Evolutionary conservation across 345 rosid species (phyloP).

Genomic region (Boechera divaricarpa): DNA sequence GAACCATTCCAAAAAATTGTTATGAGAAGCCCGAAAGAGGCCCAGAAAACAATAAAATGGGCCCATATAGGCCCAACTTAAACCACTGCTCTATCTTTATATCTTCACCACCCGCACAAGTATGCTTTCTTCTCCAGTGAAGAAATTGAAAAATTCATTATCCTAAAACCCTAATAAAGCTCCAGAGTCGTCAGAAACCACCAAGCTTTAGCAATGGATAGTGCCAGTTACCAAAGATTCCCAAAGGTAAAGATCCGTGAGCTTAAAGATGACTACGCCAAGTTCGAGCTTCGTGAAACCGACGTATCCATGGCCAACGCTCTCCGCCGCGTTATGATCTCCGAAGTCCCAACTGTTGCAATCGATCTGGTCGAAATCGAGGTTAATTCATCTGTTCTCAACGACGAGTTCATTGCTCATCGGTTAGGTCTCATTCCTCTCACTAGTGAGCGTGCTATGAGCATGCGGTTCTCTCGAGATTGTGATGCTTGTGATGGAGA

Average conservation of each 20-base stretch:
- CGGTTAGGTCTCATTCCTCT: constrained; percentile 93
- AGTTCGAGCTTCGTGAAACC: constrained; percentile 95
- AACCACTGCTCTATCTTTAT: not conserved
- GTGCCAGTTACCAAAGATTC: constrained; percentile 81
- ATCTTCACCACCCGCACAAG: not conserved
- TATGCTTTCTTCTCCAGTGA: not conserved
- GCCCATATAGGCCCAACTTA: not conserved
- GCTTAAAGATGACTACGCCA: constrained; percentile 72
- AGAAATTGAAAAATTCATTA: not conserved
- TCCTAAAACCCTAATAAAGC: constrained; percentile 18
- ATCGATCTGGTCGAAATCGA: constrained; percentile 96
- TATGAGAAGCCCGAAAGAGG: not conserved
- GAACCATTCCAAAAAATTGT: not conserved
- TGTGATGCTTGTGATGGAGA: constrained; percentile 98
- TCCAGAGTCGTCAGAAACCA: constrained; percentile 3
- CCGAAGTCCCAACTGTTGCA: constrained; percentile 95
- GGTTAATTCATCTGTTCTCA: constrained; percentile 86
- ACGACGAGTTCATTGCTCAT: constrained; percentile 97
- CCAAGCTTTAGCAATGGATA: constrained; percentile 55
- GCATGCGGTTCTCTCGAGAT: constrained; percentile 94
- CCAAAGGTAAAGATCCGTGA: constrained; percentile 85
- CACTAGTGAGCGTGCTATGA: constrained; percentile 87
- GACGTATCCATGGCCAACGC: constrained; percentile 94
- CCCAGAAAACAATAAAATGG: not conserved
- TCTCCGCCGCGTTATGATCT: constrained; percentile 95